Evolutionary conservation across 371 early-diverging fungal genomes (phyloP), one percentile per base, ranked within the genome.

Genomic region (Blakeslea trispora): DNA sequence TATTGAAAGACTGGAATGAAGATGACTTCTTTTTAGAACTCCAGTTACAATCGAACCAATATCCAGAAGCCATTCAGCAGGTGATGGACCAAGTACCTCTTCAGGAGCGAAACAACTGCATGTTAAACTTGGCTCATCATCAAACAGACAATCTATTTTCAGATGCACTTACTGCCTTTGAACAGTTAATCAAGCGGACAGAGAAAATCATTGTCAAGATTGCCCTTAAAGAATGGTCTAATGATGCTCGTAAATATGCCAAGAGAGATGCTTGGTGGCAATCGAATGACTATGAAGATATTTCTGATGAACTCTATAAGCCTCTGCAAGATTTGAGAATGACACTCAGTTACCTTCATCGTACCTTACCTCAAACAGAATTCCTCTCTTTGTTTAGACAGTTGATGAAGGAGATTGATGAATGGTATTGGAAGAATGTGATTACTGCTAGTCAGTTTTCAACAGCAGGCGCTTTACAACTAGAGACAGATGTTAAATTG

Each of bases 231-330:
- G 86, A 85, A 21, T 87, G 87, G 71, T 74, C 73, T 34, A 72
- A 72, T 13, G 71, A 73, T 45, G 66, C 84, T 39, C 79, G 83
- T 59, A 53, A 71, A 6, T 91, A 87, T 57, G 72, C 71, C 7
- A 81, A 79, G 58, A 76, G 68, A 43, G 63, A 68, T 49, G 51
- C 48, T 13, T 65, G 65, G 66, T 75, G 75, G 75, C 65, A 69
- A 34, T 5, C 41, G 45, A 15, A 61, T 67, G 0, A 17, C 24
- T 18, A 17, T 51, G 17, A 22, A 31, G 83, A 82, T 43, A 64
- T 88, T 10, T 85, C 91, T 0, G 64, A 83, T 34, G 88, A 88
- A 48, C 66, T 91, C 2, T 83, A 81, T 61, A 64, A 64, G 17
- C 79, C 88, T 11, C 59, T 91, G 5, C 74, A 82, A 14, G 55